These are phyloP conservation scores for Nannizziopsis arthrosporioides DNA, from an alignment of 2,329 filamentous ascomycete genomes.

Conservation along the genomic window DNA sequence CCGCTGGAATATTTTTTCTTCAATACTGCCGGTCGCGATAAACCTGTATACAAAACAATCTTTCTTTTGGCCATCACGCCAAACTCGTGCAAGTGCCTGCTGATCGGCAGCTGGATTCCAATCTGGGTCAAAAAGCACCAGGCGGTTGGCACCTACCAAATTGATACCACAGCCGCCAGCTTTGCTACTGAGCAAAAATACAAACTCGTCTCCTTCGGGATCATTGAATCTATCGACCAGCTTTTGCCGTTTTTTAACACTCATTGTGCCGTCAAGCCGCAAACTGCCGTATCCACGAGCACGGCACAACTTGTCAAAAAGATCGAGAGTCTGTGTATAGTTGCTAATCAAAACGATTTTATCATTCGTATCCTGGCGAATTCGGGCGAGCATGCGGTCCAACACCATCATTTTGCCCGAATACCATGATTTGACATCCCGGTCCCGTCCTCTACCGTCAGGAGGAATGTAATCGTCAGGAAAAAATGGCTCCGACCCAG, in stretches of 20 bases:
- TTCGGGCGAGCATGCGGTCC: slow-evolving; percentile 94
- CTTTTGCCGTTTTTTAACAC: slow-evolving; percentile 91
- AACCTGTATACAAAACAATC: slow-evolving; percentile 99
- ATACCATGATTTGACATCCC: slow-evolving; percentile 89
- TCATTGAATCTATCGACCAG: slow-evolving; percentile 97
- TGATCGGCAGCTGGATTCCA: slow-evolving; percentile 98
- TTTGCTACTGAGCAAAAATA: slow-evolving; percentile 94
- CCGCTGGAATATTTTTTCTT: slow-evolving; percentile 98
- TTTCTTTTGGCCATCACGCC: slow-evolving; percentile 98
- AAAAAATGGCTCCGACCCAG: slow-evolving; percentile 69
- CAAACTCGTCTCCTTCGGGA: slow-evolving; percentile 75
- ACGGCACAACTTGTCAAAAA: slow-evolving; percentile 86
- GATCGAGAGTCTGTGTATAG: slow-evolving; percentile 89
- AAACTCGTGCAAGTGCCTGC: slow-evolving; percentile 90
- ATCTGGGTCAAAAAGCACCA: slow-evolving; percentile 91
- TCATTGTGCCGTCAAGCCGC: slow-evolving; percentile 93
- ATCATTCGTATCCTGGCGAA: slow-evolving; percentile 91
- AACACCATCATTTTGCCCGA: slow-evolving; percentile 97
- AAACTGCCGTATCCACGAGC: slow-evolving; percentile 72
- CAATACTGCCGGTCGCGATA: slow-evolving; percentile 93
- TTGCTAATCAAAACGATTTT: slow-evolving; percentile 99
- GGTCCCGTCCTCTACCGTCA: slow-evolving; percentile 74
- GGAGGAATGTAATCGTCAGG: slow-evolving; percentile 83
- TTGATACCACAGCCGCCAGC: slow-evolving; percentile 95
- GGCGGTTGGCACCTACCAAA: slow-evolving; percentile 82